Percentiles rank a stretch among this genome's conserved stretches.
Conservation (phyloP, 805 yeast species). For the Sugiyamaella americana region DNA sequence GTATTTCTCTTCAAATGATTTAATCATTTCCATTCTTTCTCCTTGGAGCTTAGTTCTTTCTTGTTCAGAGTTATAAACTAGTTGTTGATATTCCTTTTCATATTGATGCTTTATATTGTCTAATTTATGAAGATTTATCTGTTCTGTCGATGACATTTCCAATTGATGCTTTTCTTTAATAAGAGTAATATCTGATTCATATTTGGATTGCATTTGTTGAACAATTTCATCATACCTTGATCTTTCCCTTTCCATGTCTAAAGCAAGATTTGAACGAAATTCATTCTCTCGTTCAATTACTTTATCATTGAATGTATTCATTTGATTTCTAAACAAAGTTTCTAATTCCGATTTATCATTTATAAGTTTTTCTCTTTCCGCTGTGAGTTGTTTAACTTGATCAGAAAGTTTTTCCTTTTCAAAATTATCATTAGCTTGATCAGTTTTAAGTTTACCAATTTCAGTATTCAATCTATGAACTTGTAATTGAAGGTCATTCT, state of each 20-base stretch:
- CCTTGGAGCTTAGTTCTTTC: not conserved
- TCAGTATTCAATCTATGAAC: too few relatives aligned
- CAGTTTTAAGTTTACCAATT: not conserved
- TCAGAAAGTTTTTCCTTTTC: not conserved
- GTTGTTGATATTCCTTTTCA: conserved; percentile 25
- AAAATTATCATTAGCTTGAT: not conserved
- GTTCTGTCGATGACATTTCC: not conserved
- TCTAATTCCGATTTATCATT: too few relatives aligned
- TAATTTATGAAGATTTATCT: conserved; percentile 22
- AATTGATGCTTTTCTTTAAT: not conserved
- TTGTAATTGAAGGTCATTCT: too few relatives aligned
- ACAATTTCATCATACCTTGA: not conserved
- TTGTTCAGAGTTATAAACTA: conserved; percentile 9
- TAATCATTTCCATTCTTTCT: not conserved
- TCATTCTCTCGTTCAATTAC: not conserved
- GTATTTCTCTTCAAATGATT: not conserved
- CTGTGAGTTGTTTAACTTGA: conserved; percentile 24
- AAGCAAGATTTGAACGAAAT: not conserved
- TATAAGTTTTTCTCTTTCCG: too few relatives aligned
- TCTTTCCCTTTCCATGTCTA: not conserved
- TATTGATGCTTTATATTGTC: conserved; percentile 25
- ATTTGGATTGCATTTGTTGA: not conserved
- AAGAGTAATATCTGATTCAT: not conserved
- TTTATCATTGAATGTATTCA: not conserved
- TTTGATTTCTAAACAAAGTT: too few relatives aligned